Percentiles rank a stretch among this genome's conserved stretches.
Evolutionary conservation across 2,329 filamentous ascomycete species (phyloP).

Genomic region (Pseudofabraea citricarpa): DNA sequence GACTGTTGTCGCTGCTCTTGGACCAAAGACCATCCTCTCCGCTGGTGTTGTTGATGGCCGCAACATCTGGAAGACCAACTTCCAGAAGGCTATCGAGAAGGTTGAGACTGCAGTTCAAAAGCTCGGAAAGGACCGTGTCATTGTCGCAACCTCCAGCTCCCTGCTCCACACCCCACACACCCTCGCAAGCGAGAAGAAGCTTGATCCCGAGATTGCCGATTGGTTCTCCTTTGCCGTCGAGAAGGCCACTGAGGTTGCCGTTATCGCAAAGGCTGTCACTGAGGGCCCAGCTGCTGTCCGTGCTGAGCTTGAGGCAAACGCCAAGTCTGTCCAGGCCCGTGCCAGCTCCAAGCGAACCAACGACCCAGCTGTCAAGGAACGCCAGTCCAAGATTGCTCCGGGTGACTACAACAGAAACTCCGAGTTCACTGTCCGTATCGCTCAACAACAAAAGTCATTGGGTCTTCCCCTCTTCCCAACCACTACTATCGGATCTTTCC

Average conservation of each 20-base stretch:
- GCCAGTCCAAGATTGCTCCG: constrained; percentile 80
- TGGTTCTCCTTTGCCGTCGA: constrained; percentile 99
- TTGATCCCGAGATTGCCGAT: constrained; percentile 85
- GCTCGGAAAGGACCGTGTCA: constrained; percentile 95
- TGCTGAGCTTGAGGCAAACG: constrained; percentile 91
- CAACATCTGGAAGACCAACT: constrained; percentile 99
- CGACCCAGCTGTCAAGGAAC: constrained; percentile 94
- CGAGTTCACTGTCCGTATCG: constrained; percentile 77
- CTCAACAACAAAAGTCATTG: constrained; percentile 85
- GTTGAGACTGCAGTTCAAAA: constrained; percentile 90
- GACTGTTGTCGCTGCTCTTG: constrained; percentile 75
- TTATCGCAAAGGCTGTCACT: constrained; percentile 95
- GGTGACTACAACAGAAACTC: constrained; percentile 92
- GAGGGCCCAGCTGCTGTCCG: constrained; percentile 84
- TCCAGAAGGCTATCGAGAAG: constrained; percentile 87
- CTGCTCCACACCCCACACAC: constrained; percentile 99
- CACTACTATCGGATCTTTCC: constrained; percentile 99
- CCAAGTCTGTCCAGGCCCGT: constrained; percentile 87
- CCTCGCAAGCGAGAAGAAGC: constrained; percentile 96
- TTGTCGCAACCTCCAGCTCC: constrained; percentile 94
- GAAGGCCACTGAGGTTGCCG: constrained; percentile 85
- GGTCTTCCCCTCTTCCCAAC: constrained; percentile 96
- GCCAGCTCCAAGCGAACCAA: constrained; percentile 93
- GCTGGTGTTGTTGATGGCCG: constrained; percentile 96
- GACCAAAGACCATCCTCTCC: constrained; percentile 85